Evolutionary conservation across 148 eudicot species (phyloP), one percentile per base, ranked within the genome.

Genomic region (Linanthus parryae): DNA sequence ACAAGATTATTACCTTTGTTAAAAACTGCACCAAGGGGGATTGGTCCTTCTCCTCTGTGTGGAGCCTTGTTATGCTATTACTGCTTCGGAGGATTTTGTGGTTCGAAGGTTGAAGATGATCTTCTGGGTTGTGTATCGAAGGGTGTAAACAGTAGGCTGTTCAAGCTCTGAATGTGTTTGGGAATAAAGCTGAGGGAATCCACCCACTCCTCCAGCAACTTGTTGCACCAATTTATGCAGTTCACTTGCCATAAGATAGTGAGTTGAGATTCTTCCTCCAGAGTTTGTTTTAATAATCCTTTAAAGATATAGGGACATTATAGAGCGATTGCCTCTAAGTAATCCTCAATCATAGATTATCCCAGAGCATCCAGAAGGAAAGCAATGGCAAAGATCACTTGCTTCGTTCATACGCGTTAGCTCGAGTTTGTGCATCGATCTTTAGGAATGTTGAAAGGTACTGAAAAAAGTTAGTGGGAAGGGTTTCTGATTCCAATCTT

Each of bases 341-440:
- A n/a, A 45, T 47, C 15, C 15, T 11, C 15, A 25, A 20, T 29
- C 31, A 28, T 30, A 29, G 20, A 8, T 28, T 2, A 7, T 24
- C 2, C 22, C 11, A 2, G 10, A 27, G 28, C 13, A 26, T 3
- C 28, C 10, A 19, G 20, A 42, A 16, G 45, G 20, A 44, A 44
- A 12, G 14, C 9, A 2, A 48, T 27, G 52, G 16, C 33, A 14
- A 53, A 15, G 26, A 35, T 14, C 39, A 37, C 37, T 37, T 13
- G 57, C 44, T 36, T 53, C 22, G 44, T 38, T 53, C 23, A 53
- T 34, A 53, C 29, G 46, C 58, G n/a, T 54, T 38, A 24, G 3
- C 22, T 2, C 20, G 25, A 54, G 9, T 14, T 23, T 3, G 2
- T 29, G 26, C 45, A 20, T 22, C 13, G 4, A 0, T 9, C 8